A percentile compares a stretch with the other conserved stretches of the same genome.
Evolutionary conservation across 306 rosid genomes (phyloP).

Genomic region (Castanea mollissima): DNA sequence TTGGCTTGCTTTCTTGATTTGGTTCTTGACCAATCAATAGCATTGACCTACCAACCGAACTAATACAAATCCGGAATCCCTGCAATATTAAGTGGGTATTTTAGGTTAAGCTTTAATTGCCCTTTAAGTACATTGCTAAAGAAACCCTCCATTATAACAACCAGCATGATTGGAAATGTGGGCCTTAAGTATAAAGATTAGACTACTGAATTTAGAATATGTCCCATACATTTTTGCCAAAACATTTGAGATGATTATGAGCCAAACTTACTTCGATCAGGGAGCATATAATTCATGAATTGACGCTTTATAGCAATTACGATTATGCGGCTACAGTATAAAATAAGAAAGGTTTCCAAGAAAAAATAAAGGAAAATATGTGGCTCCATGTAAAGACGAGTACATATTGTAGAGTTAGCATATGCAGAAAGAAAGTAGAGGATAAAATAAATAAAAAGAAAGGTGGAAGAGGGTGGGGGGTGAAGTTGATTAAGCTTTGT

Average conservation of each 20-base stretch:
- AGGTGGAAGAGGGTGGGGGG: no score
- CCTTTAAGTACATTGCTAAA: constrained; percentile 45
- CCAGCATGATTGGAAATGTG: constrained; percentile 90
- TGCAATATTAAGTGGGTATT: constrained; percentile 32
- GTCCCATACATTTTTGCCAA: neutral
- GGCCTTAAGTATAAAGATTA: constrained; percentile 39
- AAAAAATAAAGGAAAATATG: neutral
- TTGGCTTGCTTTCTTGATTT: neutral
- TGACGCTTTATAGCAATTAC: neutral
- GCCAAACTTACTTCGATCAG: constrained; percentile 15
- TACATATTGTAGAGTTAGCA: neutral
- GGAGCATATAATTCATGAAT: neutral
- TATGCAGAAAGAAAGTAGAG: no score
- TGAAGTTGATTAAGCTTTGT: no score
- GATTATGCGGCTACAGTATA: neutral
- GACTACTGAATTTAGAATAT: neutral
- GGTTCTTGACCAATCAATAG: constrained; percentile 21
- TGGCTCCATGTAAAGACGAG: neutral
- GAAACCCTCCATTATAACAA: constrained; percentile 64
- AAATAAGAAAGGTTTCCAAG: no score
- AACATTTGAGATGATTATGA: constrained; percentile 12
- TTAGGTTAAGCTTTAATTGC: constrained; percentile 42
- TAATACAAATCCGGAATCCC: constrained; percentile 11
- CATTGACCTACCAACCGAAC: constrained; percentile 27
- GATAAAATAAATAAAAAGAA: no score